These are phyloP conservation scores for Piper longum DNA, from an alignment of 164 flowering plant genomes.

Conservation along the genomic window DNA sequence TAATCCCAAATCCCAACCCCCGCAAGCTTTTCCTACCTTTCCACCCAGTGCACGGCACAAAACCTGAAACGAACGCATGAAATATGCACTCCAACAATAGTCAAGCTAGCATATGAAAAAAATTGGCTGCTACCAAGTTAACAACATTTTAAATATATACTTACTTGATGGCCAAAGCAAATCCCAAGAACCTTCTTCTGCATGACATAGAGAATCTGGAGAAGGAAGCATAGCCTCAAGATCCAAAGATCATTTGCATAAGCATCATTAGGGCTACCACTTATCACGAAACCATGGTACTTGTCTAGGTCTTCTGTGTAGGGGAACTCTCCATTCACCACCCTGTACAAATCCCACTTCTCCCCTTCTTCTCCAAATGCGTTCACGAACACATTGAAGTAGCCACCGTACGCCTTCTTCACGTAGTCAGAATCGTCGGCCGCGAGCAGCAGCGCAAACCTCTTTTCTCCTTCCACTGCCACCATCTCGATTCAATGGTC, in stretches of 20 bases:
- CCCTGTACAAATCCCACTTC: slow-evolving; percentile 54
- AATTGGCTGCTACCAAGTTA: not conserved
- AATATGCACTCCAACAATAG: not conserved
- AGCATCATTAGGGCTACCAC: slow-evolving; percentile 70
- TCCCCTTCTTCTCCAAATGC: slow-evolving; percentile 58
- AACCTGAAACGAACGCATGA: slow-evolving; percentile 17
- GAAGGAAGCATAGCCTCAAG: slow-evolving; percentile 39
- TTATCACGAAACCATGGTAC: slow-evolving; percentile 60
- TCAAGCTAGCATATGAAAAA: not conserved
- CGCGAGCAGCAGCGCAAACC: slow-evolving; percentile 49
- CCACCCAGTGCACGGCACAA: slow-evolving; percentile 67
- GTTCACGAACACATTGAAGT: slow-evolving; percentile 53
- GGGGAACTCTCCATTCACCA: slow-evolving; percentile 64
- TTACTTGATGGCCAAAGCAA: slow-evolving; percentile 82
- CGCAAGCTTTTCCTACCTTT: slow-evolving; percentile 33
- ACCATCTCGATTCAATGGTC: not conserved
- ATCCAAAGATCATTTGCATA: slow-evolving; percentile 59
- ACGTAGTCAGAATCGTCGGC: slow-evolving; percentile 62
- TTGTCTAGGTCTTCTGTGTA: slow-evolving; percentile 27
- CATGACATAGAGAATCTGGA: slow-evolving; percentile 42
- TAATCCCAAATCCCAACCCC: slow-evolving; percentile 66
- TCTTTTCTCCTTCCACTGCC: slow-evolving; percentile 17
- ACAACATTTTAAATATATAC: not conserved
- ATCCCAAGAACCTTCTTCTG: slow-evolving; percentile 65
- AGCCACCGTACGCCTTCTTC: slow-evolving; percentile 60